These are phyloP conservation scores for Moesziomyces globuligerus DNA, from an alignment of 1,284 basidiomycete genomes.

Conservation along the genomic window DNA sequence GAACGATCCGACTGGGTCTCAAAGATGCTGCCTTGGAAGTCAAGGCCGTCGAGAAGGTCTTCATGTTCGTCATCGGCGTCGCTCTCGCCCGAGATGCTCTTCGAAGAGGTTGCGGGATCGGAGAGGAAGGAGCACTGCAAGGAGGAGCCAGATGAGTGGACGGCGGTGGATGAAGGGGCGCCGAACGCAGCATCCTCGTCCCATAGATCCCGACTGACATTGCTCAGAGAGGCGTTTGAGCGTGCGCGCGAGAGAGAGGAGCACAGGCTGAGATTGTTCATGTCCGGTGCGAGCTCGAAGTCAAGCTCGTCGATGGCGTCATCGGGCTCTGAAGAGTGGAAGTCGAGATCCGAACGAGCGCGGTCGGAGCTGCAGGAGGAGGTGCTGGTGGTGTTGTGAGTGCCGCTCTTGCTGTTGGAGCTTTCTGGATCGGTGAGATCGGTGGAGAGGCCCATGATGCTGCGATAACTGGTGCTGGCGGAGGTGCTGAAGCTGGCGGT, in stretches of 20 bases:
- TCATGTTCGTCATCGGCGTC: constrained; percentile 57
- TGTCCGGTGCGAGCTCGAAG: constrained; percentile 47
- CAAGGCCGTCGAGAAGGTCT: constrained; percentile 50
- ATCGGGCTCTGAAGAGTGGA: constrained; percentile 20
- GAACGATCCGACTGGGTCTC: constrained; percentile 4
- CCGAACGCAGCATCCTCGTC: constrained; percentile 21
- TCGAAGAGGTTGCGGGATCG: constrained; percentile 13
- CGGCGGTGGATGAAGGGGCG: constrained; percentile 12
- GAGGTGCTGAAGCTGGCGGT: constrained; percentile 40
- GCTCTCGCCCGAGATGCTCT: constrained; percentile 38
- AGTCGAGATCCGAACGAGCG: constrained; percentile 32
- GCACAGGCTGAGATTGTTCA: constrained; percentile 47
- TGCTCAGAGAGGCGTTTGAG: constrained; percentile 36
- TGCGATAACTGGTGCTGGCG: constrained; percentile 47
- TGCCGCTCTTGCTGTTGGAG: constrained; percentile 29
- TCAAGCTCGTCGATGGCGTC: constrained; percentile 33
- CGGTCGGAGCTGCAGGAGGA: constrained; percentile 27
- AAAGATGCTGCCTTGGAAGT: constrained; percentile 49
- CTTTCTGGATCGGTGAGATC: constrained; percentile 52
- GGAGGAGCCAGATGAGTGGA: constrained; percentile 19
- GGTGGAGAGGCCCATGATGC: constrained; percentile 48
- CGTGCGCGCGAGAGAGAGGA: constrained; percentile 41
- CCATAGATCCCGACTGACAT: constrained; percentile 38
- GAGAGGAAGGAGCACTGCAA: constrained; percentile 18
- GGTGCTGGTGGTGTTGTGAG: constrained; percentile 7